Conservation (phyloP, 1,284 basidiomycete genomes). For the Bjerkandera adusta region DNA sequence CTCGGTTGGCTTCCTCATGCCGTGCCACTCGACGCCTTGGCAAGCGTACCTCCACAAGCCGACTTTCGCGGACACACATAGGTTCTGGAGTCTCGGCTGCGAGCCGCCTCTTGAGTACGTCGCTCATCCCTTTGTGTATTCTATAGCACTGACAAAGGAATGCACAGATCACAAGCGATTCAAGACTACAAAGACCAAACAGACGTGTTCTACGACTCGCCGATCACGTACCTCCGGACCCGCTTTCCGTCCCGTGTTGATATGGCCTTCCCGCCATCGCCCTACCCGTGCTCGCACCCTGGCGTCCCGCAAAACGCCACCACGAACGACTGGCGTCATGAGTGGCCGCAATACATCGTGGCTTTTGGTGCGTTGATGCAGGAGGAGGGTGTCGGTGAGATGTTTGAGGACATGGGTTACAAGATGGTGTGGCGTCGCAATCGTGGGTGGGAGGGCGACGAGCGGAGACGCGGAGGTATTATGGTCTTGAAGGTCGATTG, state of each 20-base stretch:
- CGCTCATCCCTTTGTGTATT: not conserved
- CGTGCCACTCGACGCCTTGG: slow-evolving; percentile 98
- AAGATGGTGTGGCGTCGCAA: slow-evolving; percentile 60
- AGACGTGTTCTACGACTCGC: slow-evolving; percentile 78
- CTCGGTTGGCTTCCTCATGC: slow-evolving; percentile 87
- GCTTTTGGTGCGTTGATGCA: slow-evolving; percentile 76
- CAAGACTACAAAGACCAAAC: slow-evolving; percentile 79
- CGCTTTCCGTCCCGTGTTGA: slow-evolving; percentile 70
- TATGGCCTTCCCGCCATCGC: slow-evolving; percentile 62
- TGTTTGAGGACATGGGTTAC: slow-evolving; percentile 66
- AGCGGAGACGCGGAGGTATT: slow-evolving; percentile 74
- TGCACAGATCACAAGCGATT: slow-evolving; percentile 46
- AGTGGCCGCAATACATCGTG: slow-evolving; percentile 81
- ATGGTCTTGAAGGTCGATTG: slow-evolving; percentile 49
- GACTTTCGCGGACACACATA: slow-evolving; percentile 48
- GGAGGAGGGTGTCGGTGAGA: slow-evolving; percentile 42
- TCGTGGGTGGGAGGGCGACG: slow-evolving; percentile 83
- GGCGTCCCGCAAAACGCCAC: slow-evolving; percentile 31
- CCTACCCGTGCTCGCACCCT: slow-evolving; percentile 54
- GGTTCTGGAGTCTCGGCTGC: slow-evolving; percentile 84
- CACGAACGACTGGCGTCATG: slow-evolving; percentile 51
- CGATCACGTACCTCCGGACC: slow-evolving; percentile 59
- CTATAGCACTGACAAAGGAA: slow-evolving; percentile 15
- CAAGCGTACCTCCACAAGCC: slow-evolving; percentile 84
- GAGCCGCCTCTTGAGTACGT: slow-evolving; percentile 84